Percentiles rank a stretch among this genome's conserved stretches.
Conservation (phyloP, 768 basidiomycete species). For the Boletus rubescentipes region DNA sequence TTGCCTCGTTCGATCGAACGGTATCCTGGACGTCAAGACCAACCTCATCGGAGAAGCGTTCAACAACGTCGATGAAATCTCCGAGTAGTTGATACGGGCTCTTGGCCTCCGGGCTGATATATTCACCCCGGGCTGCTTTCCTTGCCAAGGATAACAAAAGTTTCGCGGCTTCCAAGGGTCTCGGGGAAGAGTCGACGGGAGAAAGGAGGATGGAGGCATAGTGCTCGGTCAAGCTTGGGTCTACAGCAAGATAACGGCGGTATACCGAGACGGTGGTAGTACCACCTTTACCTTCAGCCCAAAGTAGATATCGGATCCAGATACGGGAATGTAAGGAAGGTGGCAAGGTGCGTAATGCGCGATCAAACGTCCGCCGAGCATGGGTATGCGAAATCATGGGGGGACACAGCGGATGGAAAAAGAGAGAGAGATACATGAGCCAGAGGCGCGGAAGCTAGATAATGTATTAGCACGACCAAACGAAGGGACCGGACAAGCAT, state of each 20-base stretch:
- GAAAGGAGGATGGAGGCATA: constrained; percentile 69
- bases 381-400: constrained; percentile 82
- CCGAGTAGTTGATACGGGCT: constrained; percentile 92
- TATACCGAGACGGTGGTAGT: constrained; percentile 78
- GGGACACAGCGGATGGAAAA: constrained; percentile 88
- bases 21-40: constrained; percentile 84
- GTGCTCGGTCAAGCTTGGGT: constrained; percentile 78
- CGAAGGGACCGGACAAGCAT: constrained; percentile 20
- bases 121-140: constrained; percentile 79
- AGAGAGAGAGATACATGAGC: constrained; percentile 89
- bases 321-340: constrained; percentile 89
- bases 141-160: constrained; percentile 81
- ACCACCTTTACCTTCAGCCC: constrained; percentile 85
- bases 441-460: constrained; percentile 87
- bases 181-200: constrained; percentile 55
- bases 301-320: constrained; percentile 91
- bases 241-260: constrained; percentile 83
- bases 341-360: constrained; percentile 88
- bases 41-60: constrained; percentile 88
- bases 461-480: constrained; percentile 3
- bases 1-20: constrained; percentile 49
- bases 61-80: constrained; percentile 90
- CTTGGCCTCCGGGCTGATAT: constrained; percentile 87
- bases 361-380: constrained; percentile 91
- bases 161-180: constrained; percentile 93